These are phyloP conservation scores for Sporobolomyces roseus DNA, from an alignment of 768 basidiomycete species.

Conservation along the genomic window DNA sequence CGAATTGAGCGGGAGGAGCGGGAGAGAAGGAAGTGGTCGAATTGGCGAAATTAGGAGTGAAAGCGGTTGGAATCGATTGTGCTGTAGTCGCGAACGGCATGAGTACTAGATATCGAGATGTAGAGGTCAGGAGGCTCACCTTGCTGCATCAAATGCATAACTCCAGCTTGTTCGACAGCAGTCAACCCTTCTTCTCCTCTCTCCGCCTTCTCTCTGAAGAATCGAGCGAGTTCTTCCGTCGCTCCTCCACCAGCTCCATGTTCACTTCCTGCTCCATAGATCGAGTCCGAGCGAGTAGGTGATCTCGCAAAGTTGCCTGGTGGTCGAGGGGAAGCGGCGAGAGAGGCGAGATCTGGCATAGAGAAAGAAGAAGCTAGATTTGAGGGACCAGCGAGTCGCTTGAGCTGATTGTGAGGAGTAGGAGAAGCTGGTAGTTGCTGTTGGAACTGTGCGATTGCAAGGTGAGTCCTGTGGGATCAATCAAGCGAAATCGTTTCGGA, in stretches of 20 bases:
- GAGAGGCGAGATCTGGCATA: constrained; percentile 19
- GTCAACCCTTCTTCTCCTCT: constrained; percentile 28
- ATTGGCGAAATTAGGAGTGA: constrained; percentile 36
- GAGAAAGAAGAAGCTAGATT: constrained; percentile 8
- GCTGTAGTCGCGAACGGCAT: not conserved
- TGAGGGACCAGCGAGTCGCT: not conserved
- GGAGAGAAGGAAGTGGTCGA: not conserved
- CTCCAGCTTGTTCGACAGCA: constrained; percentile 37
- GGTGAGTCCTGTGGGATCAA: too few relatives aligned
- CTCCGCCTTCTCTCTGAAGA: constrained; percentile 35
- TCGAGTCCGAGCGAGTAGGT: not conserved
- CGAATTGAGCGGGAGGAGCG: too few relatives aligned
- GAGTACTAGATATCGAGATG: not conserved
- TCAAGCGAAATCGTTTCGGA: too few relatives aligned
- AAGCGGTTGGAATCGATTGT: constrained; percentile 30
- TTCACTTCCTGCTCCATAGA: not conserved
- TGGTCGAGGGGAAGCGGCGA: constrained; percentile 1
- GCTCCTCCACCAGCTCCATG: not conserved
- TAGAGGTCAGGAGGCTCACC: constrained; percentile 3
- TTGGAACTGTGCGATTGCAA: not conserved
- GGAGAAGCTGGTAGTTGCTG: constrained; percentile 19
- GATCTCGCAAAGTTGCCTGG: not conserved
- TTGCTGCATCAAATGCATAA: constrained; percentile 36
- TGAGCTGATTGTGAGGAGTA: constrained; percentile 4
- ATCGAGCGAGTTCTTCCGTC: constrained; percentile 31